Evolutionary conservation across 2,329 filamentous ascomycete genomes (phyloP).

Genomic region (Hirsutella thompsonii): DNA sequence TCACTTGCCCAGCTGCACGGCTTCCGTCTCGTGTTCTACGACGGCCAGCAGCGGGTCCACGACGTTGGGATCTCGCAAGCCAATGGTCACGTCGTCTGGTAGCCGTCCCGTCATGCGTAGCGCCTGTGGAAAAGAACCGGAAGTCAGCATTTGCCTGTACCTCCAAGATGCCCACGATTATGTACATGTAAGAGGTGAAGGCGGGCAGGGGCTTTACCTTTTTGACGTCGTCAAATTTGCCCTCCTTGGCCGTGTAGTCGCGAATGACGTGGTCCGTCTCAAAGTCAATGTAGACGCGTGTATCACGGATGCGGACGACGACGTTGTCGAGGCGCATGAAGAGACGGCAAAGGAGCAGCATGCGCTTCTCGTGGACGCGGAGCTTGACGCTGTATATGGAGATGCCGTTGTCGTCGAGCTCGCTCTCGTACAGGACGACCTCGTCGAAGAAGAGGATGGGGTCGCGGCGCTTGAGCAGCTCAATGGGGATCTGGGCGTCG

Average conservation of each 20-base stretch:
- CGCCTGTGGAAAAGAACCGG: slow-evolving; percentile 19
- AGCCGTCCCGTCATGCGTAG: slow-evolving; percentile 34
- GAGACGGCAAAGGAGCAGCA: slow-evolving; percentile 73
- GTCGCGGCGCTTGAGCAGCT: slow-evolving; percentile 76
- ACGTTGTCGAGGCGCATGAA: slow-evolving; percentile 93
- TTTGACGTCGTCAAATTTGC: slow-evolving; percentile 63
- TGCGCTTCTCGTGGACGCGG: slow-evolving; percentile 78
- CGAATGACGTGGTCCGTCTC: slow-evolving; percentile 63
- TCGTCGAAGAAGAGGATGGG: slow-evolving; percentile 96
- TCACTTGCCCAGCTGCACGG: slow-evolving; percentile 14
- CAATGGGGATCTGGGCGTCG: slow-evolving; percentile 56
- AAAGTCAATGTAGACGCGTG: slow-evolving; percentile 86
- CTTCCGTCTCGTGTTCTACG: slow-evolving; percentile 55
- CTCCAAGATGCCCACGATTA: background rate
- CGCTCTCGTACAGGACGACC: slow-evolving; percentile 91
- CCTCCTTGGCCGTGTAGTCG: slow-evolving; percentile 85
- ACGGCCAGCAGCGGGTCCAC: slow-evolving; percentile 57
- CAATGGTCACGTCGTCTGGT: slow-evolving; percentile 62
- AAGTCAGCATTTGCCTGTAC: background rate
- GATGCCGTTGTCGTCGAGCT: slow-evolving; percentile 95
- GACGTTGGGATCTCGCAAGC: slow-evolving; percentile 68
- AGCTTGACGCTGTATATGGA: slow-evolving; percentile 83
- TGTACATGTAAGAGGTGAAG: slow-evolving; percentile 3
- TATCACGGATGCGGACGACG: slow-evolving; percentile 76
- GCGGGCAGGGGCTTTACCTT: slow-evolving; percentile 33